These are phyloP conservation scores for Cicer bijugum DNA, from an alignment of 306 rosid species.

Conservation along the genomic window DNA sequence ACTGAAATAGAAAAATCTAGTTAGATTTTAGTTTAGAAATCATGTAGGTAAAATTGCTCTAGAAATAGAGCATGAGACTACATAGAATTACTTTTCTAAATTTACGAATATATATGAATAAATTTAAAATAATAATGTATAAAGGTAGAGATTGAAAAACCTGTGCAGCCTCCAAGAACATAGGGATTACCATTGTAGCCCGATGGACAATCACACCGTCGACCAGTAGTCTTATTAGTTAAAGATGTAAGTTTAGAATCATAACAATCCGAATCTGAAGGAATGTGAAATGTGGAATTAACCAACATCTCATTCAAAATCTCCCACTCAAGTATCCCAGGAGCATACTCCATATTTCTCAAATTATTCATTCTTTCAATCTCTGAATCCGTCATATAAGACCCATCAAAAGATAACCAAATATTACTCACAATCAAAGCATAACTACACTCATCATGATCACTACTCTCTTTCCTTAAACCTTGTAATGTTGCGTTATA, in stretches of 20 bases:
- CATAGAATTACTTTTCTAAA: background rate
- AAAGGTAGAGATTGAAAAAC: background rate
- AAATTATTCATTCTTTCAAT: background rate
- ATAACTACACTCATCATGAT: conserved; percentile 10
- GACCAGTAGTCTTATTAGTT: background rate
- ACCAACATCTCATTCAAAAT: background rate
- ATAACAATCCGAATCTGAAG: background rate
- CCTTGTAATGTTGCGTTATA: background rate
- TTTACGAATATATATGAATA: too few species aligned
- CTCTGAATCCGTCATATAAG: background rate
- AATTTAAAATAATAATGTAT: too few species aligned
- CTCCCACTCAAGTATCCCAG: conserved; percentile 42
- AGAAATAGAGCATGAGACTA: background rate
- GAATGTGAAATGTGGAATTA: background rate
- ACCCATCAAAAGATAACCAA: background rate
- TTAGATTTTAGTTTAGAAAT: background rate
- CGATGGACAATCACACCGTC: background rate
- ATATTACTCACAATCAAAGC: background rate
- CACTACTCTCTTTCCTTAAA: background rate
- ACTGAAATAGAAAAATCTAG: conserved; percentile 3
- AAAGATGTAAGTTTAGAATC: background rate
- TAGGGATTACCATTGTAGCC: conserved; percentile 1
- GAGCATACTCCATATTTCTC: background rate
- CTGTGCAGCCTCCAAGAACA: conserved; percentile 25
- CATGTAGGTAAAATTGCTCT: background rate